Conservation (phyloP, 768 basidiomycete species). For the Suillus alpinus region DNA sequence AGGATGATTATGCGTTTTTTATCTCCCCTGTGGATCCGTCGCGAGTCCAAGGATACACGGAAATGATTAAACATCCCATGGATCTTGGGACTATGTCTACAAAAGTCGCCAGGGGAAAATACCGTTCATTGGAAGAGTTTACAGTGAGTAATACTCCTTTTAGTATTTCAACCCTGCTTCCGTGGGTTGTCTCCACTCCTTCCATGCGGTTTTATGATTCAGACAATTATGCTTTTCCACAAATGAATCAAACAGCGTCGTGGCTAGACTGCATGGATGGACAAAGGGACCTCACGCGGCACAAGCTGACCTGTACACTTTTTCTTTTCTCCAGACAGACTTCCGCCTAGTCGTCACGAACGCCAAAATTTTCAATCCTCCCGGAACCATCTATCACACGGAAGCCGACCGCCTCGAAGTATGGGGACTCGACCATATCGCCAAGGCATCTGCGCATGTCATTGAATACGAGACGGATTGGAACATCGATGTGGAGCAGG, state of each 20-base stretch:
- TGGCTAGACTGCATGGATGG: not conserved
- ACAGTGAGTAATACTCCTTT: constrained; percentile 44
- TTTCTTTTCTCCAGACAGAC: constrained; percentile 45
- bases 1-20: constrained; percentile 86
- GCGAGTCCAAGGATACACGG: constrained; percentile 59
- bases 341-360: constrained; percentile 71
- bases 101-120: constrained; percentile 75
- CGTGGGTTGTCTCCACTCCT: not conserved
- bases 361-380: constrained; percentile 74
- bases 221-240: not conserved
- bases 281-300: not conserved
- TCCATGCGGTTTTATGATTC: not conserved
- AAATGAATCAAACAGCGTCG: not conserved
- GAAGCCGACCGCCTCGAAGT: constrained; percentile 72
- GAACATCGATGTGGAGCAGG: constrained; percentile 78
- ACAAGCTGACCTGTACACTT: constrained; percentile 12
- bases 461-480: constrained; percentile 83
- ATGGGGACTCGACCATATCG: constrained; percentile 73
- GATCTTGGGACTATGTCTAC: constrained; percentile 83
- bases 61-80: constrained; percentile 84
- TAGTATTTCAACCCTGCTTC: not conserved
- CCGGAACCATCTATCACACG: constrained; percentile 66
- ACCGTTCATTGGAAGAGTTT: constrained; percentile 80
- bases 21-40: constrained; percentile 60
- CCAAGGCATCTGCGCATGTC: constrained; percentile 66